phyloP scores from a whole-genome alignment of 139 green algal species.

The Eudorina sp. region DNA sequence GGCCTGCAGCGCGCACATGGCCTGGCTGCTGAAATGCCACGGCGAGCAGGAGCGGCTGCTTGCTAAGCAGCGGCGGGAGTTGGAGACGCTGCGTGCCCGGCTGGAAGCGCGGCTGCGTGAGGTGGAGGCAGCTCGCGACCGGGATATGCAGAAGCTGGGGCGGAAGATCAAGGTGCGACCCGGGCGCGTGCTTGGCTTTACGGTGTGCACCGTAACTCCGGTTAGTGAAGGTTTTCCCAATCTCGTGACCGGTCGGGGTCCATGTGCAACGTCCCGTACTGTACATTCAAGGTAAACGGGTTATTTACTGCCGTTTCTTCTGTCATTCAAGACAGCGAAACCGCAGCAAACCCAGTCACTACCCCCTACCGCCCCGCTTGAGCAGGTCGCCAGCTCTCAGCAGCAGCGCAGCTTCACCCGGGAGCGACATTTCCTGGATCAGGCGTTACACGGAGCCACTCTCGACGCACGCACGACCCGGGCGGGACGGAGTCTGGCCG shows the following conservation, averaged over 20 bases:
- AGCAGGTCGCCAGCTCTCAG: not conserved
- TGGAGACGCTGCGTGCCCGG: not conserved
- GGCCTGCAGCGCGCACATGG: not conserved
- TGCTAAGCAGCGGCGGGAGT: not conserved
- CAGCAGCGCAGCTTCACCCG: not conserved
- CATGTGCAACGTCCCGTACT: too few species aligned
- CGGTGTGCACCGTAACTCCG: not conserved
- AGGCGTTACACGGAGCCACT: not conserved
- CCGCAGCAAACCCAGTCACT: too few species aligned
- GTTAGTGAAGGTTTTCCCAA: too few species aligned
- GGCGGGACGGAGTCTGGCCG: not conserved
- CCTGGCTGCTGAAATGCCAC: slow-evolving; percentile 37
- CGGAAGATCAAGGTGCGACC: slow-evolving; percentile 15
- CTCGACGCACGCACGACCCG: slow-evolving; percentile 20
- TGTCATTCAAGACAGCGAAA: too few species aligned
- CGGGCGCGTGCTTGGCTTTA: not conserved
- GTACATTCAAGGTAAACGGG: too few species aligned
- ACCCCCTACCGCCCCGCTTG: not conserved
- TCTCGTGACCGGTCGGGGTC: too few species aligned
- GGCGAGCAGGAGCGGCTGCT: slow-evolving; percentile 21
- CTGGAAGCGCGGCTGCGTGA: not conserved
- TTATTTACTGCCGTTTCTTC: too few species aligned
- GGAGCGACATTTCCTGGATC: not conserved
- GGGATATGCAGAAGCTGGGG: slow-evolving; percentile 10
- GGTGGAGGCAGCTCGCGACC: slow-evolving; percentile 1